These are phyloP conservation scores for Pecoramyces ruminantium DNA, from an alignment of 192 early-diverging fungal species.

Conservation along the genomic window DNA sequence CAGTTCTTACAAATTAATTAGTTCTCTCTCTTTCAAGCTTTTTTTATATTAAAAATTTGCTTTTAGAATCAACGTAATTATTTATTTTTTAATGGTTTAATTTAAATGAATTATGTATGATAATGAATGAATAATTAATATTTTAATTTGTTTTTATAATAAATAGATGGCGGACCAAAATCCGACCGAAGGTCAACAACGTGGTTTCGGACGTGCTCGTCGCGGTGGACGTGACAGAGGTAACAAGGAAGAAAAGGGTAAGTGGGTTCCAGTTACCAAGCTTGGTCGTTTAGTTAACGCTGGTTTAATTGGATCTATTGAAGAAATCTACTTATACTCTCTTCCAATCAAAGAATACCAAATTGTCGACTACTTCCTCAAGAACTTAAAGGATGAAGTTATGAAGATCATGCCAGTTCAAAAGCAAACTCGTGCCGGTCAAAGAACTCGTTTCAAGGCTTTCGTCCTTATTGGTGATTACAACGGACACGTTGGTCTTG, in stretches of 20 bases:
- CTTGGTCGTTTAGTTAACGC: constrained; percentile 97
- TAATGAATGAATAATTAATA: background rate
- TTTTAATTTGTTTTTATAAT: background rate
- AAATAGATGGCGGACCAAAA: background rate
- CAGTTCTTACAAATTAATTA: background rate
- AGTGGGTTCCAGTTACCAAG: constrained; percentile 87
- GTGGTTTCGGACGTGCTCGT: constrained; percentile 53
- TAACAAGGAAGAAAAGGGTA: constrained; percentile 58
- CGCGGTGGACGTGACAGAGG: constrained; percentile 56
- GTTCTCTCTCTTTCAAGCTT: background rate
- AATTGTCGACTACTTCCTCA: constrained; percentile 90
- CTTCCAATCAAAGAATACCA: constrained; percentile 99
- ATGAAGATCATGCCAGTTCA: constrained; percentile 99
- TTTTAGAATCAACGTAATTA: background rate
- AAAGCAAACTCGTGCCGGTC: constrained; percentile 99
- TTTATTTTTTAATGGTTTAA: background rate
- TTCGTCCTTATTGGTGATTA: constrained; percentile 96
- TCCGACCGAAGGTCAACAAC: constrained; percentile 30
- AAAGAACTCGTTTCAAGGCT: constrained; percentile 99
- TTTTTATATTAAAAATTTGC: background rate
- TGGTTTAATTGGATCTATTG: constrained; percentile 89
- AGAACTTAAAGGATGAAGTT: constrained; percentile 93
- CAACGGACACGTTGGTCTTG: constrained; percentile 95
- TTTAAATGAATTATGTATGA: background rate
- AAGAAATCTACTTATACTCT: constrained; percentile 95